Conservation (phyloP, 768 basidiomycete species). For the Coprinopsis strossmayeri region DNA sequence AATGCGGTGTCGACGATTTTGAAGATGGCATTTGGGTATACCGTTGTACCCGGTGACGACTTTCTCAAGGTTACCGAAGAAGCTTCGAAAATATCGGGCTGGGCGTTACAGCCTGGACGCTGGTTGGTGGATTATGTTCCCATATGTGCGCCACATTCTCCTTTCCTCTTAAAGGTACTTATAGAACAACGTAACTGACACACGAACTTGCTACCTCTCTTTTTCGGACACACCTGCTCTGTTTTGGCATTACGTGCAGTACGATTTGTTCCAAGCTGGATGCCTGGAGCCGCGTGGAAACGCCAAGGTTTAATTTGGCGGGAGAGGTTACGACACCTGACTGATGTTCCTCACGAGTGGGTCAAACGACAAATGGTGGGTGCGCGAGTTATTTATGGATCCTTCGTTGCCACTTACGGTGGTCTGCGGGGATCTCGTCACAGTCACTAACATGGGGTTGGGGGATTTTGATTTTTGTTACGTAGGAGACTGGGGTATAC, state of each 20-base stretch:
- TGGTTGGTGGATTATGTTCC: slow-evolving; percentile 41
- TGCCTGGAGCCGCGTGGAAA: slow-evolving; percentile 45
- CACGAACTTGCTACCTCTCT: too few relatives aligned
- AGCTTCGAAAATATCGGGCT: slow-evolving; percentile 32
- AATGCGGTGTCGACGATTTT: slow-evolving; percentile 33
- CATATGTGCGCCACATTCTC: slow-evolving; percentile 23
- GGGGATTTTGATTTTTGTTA: too few relatives aligned
- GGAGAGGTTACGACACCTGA: slow-evolving; percentile 27
- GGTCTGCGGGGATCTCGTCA: too few relatives aligned
- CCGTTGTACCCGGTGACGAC: slow-evolving; percentile 25
- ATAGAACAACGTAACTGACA: too few relatives aligned
- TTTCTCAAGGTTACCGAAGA: slow-evolving; percentile 35
- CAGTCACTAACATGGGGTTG: too few relatives aligned
- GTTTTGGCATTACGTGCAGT: neutral
- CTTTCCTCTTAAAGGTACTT: neutral
- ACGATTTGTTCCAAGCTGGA: slow-evolving; percentile 32
- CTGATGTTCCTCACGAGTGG: slow-evolving; percentile 35
- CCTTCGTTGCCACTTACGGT: too few relatives aligned
- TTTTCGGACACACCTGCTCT: too few relatives aligned
- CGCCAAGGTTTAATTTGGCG: slow-evolving; percentile 37
- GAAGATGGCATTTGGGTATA: slow-evolving; percentile 38
- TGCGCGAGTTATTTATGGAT: neutral
- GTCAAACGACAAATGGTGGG: slow-evolving; percentile 39
- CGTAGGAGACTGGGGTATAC: slow-evolving; percentile 24
- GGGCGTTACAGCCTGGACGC: slow-evolving; percentile 31